Base-by-base conservation (phyloP, 2,329 filamentous ascomycete genomes). In the Cadophora malorum region DNA sequence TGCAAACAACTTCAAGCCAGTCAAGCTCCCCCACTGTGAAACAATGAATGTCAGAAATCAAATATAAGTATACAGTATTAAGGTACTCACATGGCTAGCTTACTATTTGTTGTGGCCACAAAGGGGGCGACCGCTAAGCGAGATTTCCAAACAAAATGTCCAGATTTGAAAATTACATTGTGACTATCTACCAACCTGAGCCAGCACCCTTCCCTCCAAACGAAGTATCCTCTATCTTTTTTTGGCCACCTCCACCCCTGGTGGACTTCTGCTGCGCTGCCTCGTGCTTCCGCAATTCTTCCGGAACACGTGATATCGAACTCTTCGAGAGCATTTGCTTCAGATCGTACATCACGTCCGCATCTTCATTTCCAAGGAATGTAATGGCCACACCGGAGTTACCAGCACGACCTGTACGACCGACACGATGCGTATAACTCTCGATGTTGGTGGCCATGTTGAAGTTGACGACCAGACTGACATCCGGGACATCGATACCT, bases 301-400 rank as follows among this genome's bases (percentile, higher is more conserved):
- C 96, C 0, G 96, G 94, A 31, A 99, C 91, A 77, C 92, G 91
- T 2, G 91, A 94, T 25, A 97, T 93, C 12, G 88, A 85, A 70
- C 92, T 96, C 86, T 98, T 98, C 76, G 87, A 90, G 38, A 99
- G 87, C 88, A 99, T 98, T 83, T 97, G 93, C 81, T 93, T 95
- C 71, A 99, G 83, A 78, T 99, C 96, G 79, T 97, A 97, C 85
- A 98, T 83, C 28, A 95, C 90, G 79, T 97, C 96, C 0, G 86
- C 78, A 81, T 99, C 96, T 81, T 98, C 96, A 74, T 88, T 91
- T 68, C 94, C 95, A 76, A 98, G 80, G 84, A 99, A 99, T 0
- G 96, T 99, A 71, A 99, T 96, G 2, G 96, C 92, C 62, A 97
- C 90, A 90, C 96, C 96, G 74, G 88, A 94, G 87, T 98, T 98